phyloP scores from a whole-genome alignment of 2,329 filamentous ascomycete species.

The Aspergillus arachidicola region DNA sequence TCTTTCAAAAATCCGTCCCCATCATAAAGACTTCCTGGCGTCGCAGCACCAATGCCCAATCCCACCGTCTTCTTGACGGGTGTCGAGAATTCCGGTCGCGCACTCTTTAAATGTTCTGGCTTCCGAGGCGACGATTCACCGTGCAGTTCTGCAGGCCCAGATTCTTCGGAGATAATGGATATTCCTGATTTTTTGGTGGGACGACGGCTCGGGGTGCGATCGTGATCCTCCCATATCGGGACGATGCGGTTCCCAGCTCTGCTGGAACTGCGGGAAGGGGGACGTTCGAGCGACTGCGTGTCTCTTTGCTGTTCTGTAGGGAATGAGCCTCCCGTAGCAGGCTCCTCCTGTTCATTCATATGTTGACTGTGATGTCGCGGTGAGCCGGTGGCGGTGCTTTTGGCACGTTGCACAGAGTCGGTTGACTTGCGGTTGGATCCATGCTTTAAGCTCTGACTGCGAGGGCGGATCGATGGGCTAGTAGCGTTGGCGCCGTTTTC shows the following conservation, averaged over 20 bases:
- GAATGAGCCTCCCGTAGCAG: no score
- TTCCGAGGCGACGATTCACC: slow-evolving; percentile 11
- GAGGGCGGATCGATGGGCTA: slow-evolving; percentile 14
- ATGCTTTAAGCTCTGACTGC: slow-evolving; percentile 10
- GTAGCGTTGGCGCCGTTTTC: slow-evolving; percentile 16
- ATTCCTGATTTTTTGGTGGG: slow-evolving; percentile 19
- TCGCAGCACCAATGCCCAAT: slow-evolving; percentile 36
- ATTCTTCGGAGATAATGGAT: slow-evolving; percentile 13
- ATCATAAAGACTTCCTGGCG: slow-evolving; percentile 52
- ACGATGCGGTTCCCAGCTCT: slow-evolving; percentile 26
- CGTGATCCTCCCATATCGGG: slow-evolving; percentile 48
- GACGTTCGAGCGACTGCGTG: background rate
- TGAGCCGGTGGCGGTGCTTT: slow-evolving; percentile 22
- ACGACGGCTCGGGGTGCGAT: slow-evolving; percentile 25
- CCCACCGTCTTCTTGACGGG: slow-evolving; percentile 31
- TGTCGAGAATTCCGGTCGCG: slow-evolving; percentile 25
- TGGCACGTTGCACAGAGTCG: slow-evolving; percentile 30
- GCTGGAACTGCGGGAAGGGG: slow-evolving; percentile 13
- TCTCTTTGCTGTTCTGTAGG: background rate
- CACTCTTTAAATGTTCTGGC: slow-evolving; percentile 10
- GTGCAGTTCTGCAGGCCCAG: slow-evolving; percentile 17
- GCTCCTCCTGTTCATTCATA: slow-evolving; percentile 7
- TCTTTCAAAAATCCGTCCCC: slow-evolving; percentile 41
- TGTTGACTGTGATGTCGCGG: slow-evolving; percentile 14
- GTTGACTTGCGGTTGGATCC: slow-evolving; percentile 32